Evolutionary conservation across 805 yeast species (phyloP).

Genomic region (Saturnispora dispora): DNA sequence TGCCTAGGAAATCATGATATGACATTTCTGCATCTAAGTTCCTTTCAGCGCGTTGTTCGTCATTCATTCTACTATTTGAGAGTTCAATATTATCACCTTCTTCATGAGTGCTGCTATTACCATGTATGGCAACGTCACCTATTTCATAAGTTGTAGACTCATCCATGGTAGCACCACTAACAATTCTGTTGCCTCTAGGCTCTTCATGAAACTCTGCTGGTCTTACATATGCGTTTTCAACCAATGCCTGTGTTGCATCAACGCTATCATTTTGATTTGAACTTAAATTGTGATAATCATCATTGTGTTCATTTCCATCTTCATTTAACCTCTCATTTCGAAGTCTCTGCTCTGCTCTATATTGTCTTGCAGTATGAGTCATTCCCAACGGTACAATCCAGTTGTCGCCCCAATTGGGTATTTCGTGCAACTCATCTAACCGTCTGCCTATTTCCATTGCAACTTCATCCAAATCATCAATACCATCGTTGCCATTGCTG

Average conservation of each 20-base stretch:
- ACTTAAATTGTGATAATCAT: conserved; percentile 19
- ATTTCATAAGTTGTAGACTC: conserved; percentile 10
- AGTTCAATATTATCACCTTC: background rate
- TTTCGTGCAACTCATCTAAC: conserved; percentile 8
- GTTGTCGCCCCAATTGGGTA: conserved; percentile 10
- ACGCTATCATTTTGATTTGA: conserved; percentile 14
- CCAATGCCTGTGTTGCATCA: conserved; percentile 14
- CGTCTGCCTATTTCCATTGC: conserved; percentile 12
- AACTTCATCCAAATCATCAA: conserved; percentile 10
- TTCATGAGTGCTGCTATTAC: conserved; percentile 1
- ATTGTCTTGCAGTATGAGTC: conserved; percentile 39
- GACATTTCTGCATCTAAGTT: conserved; percentile 42
- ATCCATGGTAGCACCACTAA: conserved; percentile 16
- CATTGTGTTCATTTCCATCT: conserved; percentile 15
- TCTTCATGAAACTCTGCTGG: conserved; percentile 8
- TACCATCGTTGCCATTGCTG: background rate
- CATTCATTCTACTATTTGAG: background rate
- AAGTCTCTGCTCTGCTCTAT: conserved; percentile 18
- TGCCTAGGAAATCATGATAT: conserved; percentile 32
- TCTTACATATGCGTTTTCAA: conserved; percentile 14
- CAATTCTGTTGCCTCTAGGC: conserved; percentile 9
- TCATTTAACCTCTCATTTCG: background rate
- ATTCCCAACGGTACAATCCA: conserved; percentile 41
- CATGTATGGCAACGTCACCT: conserved; percentile 5
- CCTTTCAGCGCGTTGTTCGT: conserved; percentile 10